phyloP scores from a whole-genome alignment of 129 eudicot genomes.

The Pittosporum tobira region DNA sequence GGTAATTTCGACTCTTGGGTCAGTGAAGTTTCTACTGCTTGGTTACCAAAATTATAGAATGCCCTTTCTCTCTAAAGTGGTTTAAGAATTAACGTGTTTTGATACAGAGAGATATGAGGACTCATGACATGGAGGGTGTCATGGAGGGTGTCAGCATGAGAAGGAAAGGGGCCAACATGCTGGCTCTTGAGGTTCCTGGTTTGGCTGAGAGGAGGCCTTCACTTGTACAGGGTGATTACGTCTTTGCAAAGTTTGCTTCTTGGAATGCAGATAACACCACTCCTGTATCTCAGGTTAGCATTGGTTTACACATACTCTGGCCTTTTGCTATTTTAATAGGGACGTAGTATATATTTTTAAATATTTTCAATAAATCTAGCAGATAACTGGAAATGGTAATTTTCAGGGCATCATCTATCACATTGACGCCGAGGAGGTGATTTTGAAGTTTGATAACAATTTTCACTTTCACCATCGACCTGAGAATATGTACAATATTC shows the following conservation, averaged over 20 bases:
- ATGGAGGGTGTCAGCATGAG: neutral
- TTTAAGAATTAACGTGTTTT: neutral
- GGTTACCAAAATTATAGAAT: neutral
- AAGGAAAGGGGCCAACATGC: neutral
- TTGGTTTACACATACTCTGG: too few relatives aligned
- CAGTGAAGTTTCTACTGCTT: too few relatives aligned
- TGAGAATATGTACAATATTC: neutral
- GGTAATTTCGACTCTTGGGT: neutral
- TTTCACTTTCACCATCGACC: neutral
- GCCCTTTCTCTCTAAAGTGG: neutral
- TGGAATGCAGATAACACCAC: neutral
- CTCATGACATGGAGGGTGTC: neutral
- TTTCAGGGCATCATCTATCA: neutral
- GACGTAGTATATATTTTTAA: too few relatives aligned
- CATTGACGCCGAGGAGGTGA: neutral
- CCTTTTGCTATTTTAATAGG: too few relatives aligned
- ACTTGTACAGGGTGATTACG: neutral
- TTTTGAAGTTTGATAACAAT: neutral
- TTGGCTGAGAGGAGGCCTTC: conserved; percentile 3
- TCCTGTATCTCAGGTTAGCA: neutral
- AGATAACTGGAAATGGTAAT: neutral
- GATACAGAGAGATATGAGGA: neutral
- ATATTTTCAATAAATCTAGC: too few relatives aligned
- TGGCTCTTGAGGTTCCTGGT: conserved; percentile 2
- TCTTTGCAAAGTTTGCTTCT: neutral